phyloP scores from a whole-genome alignment of 169 alveolate genomes.

The Plasmodium gallinaceum region DNA sequence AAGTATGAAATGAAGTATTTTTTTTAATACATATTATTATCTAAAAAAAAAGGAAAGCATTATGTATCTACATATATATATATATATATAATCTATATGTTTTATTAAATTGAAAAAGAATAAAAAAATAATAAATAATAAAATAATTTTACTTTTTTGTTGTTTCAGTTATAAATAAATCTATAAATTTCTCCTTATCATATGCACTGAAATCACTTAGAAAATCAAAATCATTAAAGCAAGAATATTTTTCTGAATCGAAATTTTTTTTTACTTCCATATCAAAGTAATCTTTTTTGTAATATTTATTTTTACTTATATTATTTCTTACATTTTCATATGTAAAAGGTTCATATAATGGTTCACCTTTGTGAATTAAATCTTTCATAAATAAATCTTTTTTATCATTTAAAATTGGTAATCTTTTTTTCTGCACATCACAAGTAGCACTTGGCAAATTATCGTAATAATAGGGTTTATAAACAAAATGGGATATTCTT shows the following conservation, averaged over 20 bases:
- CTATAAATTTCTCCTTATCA: slow-evolving; percentile 48
- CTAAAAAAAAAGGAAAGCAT: slow-evolving; percentile 1
- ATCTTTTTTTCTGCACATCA: slow-evolving; percentile 10
- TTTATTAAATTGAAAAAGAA: neutral
- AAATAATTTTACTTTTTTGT: slow-evolving; percentile 3
- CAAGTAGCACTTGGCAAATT: slow-evolving; percentile 60
- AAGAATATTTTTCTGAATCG: slow-evolving; percentile 20
- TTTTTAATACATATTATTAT: neutral
- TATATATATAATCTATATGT: slow-evolving; percentile 6
- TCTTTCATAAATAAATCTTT: neutral
- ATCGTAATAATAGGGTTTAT: slow-evolving; percentile 73
- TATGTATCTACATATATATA: neutral
- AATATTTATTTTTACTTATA: neutral
- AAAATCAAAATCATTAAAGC: slow-evolving; percentile 22
- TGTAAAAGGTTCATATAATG: slow-evolving; percentile 26
- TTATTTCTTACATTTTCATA: slow-evolving; percentile 9
- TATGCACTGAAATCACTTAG: slow-evolving; percentile 14
- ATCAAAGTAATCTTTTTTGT: slow-evolving; percentile 35
- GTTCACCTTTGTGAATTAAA: neutral
- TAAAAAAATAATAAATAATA: too few relatives aligned
- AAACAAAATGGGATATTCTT: slow-evolving; percentile 49
- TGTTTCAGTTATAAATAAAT: slow-evolving; percentile 54
- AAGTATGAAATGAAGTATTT: too few relatives aligned
- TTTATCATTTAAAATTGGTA: slow-evolving; percentile 1
- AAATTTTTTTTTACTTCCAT: slow-evolving; percentile 19